Evolutionary conservation across 202 grass and related monocot species (phyloP).

Genomic region (Schoenoplectus tabernaemontani): DNA sequence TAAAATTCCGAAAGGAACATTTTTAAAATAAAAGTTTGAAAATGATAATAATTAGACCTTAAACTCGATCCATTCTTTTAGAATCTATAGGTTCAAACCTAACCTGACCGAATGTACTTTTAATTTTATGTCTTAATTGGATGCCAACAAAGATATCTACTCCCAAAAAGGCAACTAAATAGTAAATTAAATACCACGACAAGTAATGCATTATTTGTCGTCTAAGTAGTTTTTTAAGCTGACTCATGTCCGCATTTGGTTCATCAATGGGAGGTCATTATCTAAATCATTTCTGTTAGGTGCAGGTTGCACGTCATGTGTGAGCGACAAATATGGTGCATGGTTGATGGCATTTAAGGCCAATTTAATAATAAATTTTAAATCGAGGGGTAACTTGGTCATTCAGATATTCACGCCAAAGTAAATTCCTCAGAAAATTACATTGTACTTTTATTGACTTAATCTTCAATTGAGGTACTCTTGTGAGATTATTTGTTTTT

Average conservation of each 20-base stretch:
- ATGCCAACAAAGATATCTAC: neutral
- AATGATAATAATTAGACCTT: too few relatives aligned
- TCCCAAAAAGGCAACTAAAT: neutral
- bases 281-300: slow-evolving; percentile 5
- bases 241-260: neutral
- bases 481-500: too few relatives aligned
- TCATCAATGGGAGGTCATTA: neutral
- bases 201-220: neutral
- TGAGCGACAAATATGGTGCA: neutral
- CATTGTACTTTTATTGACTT: neutral
- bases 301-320: neutral
- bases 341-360: neutral
- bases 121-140: neutral
- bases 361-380: neutral
- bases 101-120: neutral
- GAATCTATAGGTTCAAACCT: neutral
- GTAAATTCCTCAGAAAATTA: neutral
- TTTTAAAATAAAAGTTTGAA: too few relatives aligned
- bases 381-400: too few relatives aligned
- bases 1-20: too few relatives aligned
- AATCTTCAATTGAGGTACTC: too few relatives aligned
- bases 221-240: neutral
- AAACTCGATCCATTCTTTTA: too few relatives aligned
- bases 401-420: neutral
- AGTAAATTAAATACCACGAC: neutral